phyloP scores from a whole-genome alignment of 2,329 filamentous ascomycete species.

The Zelopaecilomyces penicillatus region DNA sequence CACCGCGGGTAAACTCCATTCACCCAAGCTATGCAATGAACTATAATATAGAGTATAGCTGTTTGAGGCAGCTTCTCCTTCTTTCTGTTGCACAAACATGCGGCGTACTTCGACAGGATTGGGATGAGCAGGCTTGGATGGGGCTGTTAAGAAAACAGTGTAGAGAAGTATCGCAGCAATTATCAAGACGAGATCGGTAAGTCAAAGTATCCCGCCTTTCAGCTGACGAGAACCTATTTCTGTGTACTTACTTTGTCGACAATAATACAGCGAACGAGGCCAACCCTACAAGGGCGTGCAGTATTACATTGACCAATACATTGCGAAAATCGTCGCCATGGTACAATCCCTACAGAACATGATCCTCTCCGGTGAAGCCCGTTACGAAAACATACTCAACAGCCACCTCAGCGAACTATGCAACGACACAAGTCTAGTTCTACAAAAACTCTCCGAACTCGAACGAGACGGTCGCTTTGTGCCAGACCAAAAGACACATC shows the following conservation, averaged over 20 bases:
- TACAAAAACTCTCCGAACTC: neutral
- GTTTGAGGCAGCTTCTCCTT: constrained; percentile 8
- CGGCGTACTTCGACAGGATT: constrained; percentile 1
- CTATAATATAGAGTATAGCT: constrained; percentile 10
- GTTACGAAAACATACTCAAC: neutral
- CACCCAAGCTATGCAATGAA: constrained; percentile 13
- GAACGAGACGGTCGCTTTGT: no score
- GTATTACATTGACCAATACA: constrained; percentile 1
- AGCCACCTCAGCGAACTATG: constrained; percentile 3
- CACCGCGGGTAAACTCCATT: constrained; percentile 10
- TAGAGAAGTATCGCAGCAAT: neutral
- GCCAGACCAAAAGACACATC: no score
- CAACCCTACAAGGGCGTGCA: neutral
- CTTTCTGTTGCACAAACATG: constrained; percentile 7
- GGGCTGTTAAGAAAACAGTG: constrained; percentile 1
- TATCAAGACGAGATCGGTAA: neutral
- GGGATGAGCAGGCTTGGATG: constrained; percentile 8
- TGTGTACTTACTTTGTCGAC: no score
- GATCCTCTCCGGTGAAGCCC: neutral
- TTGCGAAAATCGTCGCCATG: neutral
- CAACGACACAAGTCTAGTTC: constrained; percentile 9
- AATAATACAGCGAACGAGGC: no score
- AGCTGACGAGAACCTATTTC: no score
- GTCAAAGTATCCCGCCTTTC: no score
- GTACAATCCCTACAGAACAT: neutral